Evolutionary conservation across 371 early-diverging fungal genomes (phyloP), one percentile per base, ranked within the genome.

Genomic region (Mortierella sp.): DNA sequence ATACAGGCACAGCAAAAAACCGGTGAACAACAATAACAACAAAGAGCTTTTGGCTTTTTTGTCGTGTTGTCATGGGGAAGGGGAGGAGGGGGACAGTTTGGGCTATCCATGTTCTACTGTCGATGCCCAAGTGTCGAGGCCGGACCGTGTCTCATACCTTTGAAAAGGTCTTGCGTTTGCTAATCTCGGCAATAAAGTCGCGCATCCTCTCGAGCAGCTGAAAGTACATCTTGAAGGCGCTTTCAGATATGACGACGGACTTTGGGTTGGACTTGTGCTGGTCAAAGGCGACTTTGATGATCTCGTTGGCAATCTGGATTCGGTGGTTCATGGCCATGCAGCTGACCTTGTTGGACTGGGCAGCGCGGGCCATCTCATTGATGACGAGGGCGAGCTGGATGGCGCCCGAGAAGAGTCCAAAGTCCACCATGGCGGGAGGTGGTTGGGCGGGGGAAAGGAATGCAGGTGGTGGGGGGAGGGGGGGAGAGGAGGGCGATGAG

Each of bases 281-380:
- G 16, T 73, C 67, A 41, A 63, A 73, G 21, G 74, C 74, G 2
- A 64, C 54, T 49, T 73, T 73, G 59, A 73, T 60, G 57, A 73
- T 63, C 53, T 73, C 74, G 39, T 67, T 73, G 7, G 74, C 74
- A 40, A 67, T 73, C 46, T 73, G 74, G 63, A 73, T 73, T 24
- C 74, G 63, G 39, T 63, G 60, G 59, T 73, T 67, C 74, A 73
- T 73, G 60, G 74, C 74, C 60, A 59, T 52, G 39, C 74, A 73
- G 37, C 60, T 59, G 56, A 62, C 60, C 53, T 73, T 73, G 57
- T 73, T 73, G 50, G 74, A 48, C 63, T 73, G 67, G 6, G 74
- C 74, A 2, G 74, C 63, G 24, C 62, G 37, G 3, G 74, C 63
- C 31, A 67, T 62, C 19, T 73, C 67, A 28, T 67, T 73, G 67